These are phyloP conservation scores for Isabelozyma pseudorhagii DNA, from an alignment of 805 yeast genomes.

Conservation along the genomic window DNA sequence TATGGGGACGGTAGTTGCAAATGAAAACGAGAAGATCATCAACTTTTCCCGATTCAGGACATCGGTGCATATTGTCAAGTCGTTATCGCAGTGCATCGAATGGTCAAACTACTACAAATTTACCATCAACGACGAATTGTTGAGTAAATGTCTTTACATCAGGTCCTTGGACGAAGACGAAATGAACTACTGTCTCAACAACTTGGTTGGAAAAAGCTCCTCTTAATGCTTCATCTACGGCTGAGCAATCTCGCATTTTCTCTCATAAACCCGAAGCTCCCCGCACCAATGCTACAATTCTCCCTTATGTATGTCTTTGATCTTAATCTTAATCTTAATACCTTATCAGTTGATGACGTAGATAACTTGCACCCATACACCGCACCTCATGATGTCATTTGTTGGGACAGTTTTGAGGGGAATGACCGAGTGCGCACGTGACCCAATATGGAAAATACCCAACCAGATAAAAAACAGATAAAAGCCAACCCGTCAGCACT, in stretches of 20 bases:
- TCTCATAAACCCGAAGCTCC: too few relatives aligned
- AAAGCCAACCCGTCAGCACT: too few relatives aligned
- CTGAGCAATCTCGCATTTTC: too few relatives aligned
- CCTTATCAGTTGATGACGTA: neutral
- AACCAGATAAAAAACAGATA: neutral
- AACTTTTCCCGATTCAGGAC: slow-evolving; percentile 78
- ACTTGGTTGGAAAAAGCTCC: neutral
- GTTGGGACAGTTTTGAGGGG: neutral
- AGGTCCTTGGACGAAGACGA: slow-evolving; percentile 72
- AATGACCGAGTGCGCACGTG: neutral
- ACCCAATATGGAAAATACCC: neutral
- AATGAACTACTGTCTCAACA: slow-evolving; percentile 41
- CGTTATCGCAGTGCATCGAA: slow-evolving; percentile 75
- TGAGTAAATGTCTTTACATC: slow-evolving; percentile 82
- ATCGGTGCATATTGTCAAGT: slow-evolving; percentile 72
- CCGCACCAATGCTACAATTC: too few relatives aligned
- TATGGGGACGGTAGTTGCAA: neutral
- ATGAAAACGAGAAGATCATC: slow-evolving; percentile 42
- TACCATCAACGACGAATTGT: slow-evolving; percentile 54
- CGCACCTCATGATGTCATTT: neutral
- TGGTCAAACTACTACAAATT: slow-evolving; percentile 73
- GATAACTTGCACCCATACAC: neutral
- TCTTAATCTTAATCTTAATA: neutral
- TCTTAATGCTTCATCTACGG: too few relatives aligned
- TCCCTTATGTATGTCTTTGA: too few relatives aligned